Base-by-base conservation (phyloP, 257 asterid species). In the Ballota nigra region DNA sequence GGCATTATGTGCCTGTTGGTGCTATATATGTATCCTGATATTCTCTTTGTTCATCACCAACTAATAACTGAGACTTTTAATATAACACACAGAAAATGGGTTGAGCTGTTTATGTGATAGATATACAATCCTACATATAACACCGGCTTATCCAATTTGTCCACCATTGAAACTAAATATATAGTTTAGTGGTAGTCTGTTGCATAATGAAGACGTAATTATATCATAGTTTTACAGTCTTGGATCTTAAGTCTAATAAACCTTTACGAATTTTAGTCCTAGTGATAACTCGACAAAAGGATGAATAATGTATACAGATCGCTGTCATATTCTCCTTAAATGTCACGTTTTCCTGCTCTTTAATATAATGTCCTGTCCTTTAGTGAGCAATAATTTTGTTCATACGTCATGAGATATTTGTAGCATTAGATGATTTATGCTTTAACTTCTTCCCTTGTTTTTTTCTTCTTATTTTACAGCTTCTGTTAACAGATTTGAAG, bases 41-140 rank as follows among this genome's bases (percentile, higher is more conserved):
- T 66, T 73, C 6, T 49, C 38, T 58, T 19, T 55, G 62, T 20
- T 71, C 45, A 59, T 76, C 72, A 72, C 68, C 71, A 53, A 33
- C 33, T 47, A 7, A 22, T 28, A 11, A 72, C 36, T 62, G 36
- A 71, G 29, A 36, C 51, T 55, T 18, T 56, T 38, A 33, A 40
- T 23, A 55, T 2, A 31, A 31, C 36, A 22, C 19, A 56, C 43
- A 33, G 55, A 41, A 55, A 66, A 19, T 53, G 6, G 51, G 31
- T 47, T 64, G 29, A 38, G 58, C 56, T 63, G 23, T 43, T 20
- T 47, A 34, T 34, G 53, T 52, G 53, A 26, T 26, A 26, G 40
- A 51, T 51, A 11, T 59, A 26, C 18, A 60, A 41, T n/a, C 22
- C 67, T 66, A 26, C 2, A 18, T 61, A 55, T 34, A 18, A 23